Percentiles rank a stretch among this genome's conserved stretches.
phyloP scores from a whole-genome alignment of 495 filamentous ascomycete species.

The Podospora pseudopauciseta region DNA sequence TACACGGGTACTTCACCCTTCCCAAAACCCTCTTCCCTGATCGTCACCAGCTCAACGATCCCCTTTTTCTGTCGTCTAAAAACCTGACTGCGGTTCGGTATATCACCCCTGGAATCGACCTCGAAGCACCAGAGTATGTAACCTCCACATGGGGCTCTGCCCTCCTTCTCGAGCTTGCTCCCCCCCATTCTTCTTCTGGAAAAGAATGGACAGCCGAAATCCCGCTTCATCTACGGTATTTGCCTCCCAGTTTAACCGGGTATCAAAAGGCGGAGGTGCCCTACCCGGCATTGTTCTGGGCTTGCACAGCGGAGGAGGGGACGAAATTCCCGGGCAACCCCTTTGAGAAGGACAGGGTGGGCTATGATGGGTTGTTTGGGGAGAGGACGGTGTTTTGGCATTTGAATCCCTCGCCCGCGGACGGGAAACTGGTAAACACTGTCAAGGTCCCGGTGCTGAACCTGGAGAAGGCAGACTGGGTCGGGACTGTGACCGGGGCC shows the following conservation, averaged over 20 bases:
- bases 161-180: constrained; percentile 69
- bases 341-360: constrained; percentile 78
- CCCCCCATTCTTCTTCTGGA: constrained; percentile 35
- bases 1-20: constrained; percentile 82
- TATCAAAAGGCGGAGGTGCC: constrained; percentile 54
- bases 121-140: constrained; percentile 87
- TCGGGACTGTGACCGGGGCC: constrained; percentile 67
- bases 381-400: constrained; percentile 84
- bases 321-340: constrained; percentile 73
- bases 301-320: constrained; percentile 70
- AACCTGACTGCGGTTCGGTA: constrained; percentile 65
- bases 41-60: constrained; percentile 58
- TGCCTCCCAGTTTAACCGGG: constrained; percentile 54
- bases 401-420: constrained; percentile 54
- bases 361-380: constrained; percentile 83
- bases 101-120: constrained; percentile 77
- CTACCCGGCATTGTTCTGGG: constrained; percentile 87
- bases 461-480: constrained; percentile 50
- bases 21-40: constrained; percentile 83
- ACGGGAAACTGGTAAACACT: constrained; percentile 49
- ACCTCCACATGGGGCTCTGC: constrained; percentile 74
- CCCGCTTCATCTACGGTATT: constrained; percentile 84
- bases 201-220: constrained; percentile 67
- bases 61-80: constrained; percentile 55
- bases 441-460: constrained; percentile 76